A percentile compares a stretch with the other conserved stretches of the same genome.
Evolutionary conservation across 2,329 filamentous ascomycete genomes (phyloP).

Genomic region (Cytospora leucostoma): DNA sequence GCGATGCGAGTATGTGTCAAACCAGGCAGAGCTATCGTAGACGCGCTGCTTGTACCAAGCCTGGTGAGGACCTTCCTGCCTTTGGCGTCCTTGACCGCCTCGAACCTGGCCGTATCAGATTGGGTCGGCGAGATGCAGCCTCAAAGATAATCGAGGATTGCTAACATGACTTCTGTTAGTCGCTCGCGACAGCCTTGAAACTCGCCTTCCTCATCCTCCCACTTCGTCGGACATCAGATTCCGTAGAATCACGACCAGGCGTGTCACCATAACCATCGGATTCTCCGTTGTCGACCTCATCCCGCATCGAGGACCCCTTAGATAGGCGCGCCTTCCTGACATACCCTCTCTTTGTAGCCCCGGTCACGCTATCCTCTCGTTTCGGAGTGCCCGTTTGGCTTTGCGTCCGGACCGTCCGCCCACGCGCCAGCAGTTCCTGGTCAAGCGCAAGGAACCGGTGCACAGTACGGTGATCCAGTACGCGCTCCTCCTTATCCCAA

Average conservation of each 20-base stretch:
- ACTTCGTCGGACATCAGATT: constrained; percentile 20
- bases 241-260: neutral
- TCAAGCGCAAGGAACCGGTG: constrained; percentile 78
- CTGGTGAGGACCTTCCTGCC: neutral
- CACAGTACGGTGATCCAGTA: constrained; percentile 83
- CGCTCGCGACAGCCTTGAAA: constrained; percentile 7
- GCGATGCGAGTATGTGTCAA: neutral
- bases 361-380: constrained; percentile 1
- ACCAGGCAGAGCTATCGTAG: neutral
- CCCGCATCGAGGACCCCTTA: neutral
- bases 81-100: neutral
- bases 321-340: neutral
- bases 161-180: neutral
- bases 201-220: constrained; percentile 22
- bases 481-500: constrained; percentile 68
- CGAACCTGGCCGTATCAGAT: neutral
- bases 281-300: neutral
- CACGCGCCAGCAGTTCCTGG: constrained; percentile 62
- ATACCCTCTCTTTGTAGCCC: constrained; percentile 2
- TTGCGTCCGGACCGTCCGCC: constrained; percentile 34
- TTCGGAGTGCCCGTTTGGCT: constrained; percentile 15
- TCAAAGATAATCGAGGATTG: neutral
- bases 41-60: neutral
- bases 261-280: neutral
- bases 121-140: neutral